Conservation (phyloP, 2,329 filamentous ascomycete genomes). For the Didymella exigua region DNA sequence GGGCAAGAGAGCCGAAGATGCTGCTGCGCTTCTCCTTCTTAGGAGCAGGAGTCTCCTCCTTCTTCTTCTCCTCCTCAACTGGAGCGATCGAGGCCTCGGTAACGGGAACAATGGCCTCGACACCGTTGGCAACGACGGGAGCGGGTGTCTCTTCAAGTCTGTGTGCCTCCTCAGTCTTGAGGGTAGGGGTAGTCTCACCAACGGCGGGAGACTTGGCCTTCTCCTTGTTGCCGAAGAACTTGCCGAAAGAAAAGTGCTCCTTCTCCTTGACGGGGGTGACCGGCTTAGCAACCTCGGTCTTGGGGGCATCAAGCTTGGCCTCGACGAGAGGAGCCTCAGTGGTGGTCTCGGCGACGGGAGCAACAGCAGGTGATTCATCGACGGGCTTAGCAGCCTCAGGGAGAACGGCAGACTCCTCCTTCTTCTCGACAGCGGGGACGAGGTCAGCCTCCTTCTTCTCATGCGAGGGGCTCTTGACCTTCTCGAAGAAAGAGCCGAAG, state of each 20-base stretch:
- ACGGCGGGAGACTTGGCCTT: slow-evolving; percentile 53
- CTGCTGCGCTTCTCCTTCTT: slow-evolving; percentile 83
- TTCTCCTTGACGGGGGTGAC: slow-evolving; percentile 52
- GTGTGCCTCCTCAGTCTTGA: slow-evolving; percentile 51
- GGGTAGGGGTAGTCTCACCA: slow-evolving; percentile 48
- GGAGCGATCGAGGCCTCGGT: slow-evolving; percentile 54
- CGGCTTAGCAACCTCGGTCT: slow-evolving; percentile 39
- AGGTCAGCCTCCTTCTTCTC: slow-evolving; percentile 76
- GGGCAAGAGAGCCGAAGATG: slow-evolving; percentile 74
- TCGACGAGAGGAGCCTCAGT: slow-evolving; percentile 34
- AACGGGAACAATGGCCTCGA: slow-evolving; percentile 33
- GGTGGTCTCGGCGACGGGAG: slow-evolving; percentile 38
- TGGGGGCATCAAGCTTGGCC: slow-evolving; percentile 34
- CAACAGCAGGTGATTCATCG: slow-evolving; percentile 47
- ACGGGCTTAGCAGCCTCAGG: slow-evolving; percentile 43
- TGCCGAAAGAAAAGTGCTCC: slow-evolving; percentile 60
- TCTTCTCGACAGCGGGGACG: slow-evolving; percentile 50
- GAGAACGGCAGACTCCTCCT: slow-evolving; percentile 50
- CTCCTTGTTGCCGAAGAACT: slow-evolving; percentile 58
- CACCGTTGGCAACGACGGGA: slow-evolving; percentile 26
- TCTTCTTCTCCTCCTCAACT: slow-evolving; percentile 44
- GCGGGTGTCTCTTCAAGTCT: slow-evolving; percentile 43
- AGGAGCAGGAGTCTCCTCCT: slow-evolving; percentile 50
- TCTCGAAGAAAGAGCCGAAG: slow-evolving; percentile 75
- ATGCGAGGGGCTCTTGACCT: slow-evolving; percentile 55